A percentile compares a stretch with the other conserved stretches of the same genome.
Evolutionary conservation across 208 protist species (phyloP).

Genomic region (Crithidia sp.): DNA sequence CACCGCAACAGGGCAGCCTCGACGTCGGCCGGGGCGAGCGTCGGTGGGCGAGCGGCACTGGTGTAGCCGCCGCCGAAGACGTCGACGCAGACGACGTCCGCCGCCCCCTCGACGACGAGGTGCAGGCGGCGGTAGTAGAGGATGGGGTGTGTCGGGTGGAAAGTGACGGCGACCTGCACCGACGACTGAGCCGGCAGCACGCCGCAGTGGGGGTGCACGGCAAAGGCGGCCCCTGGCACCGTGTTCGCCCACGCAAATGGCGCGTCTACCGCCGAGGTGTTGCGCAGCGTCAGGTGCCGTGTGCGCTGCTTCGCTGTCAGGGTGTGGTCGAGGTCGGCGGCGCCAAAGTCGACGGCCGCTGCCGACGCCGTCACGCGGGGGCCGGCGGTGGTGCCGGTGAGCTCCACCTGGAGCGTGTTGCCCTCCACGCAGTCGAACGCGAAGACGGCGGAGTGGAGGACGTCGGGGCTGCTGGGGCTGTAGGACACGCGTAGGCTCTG

Average conservation of each 20-base stretch:
- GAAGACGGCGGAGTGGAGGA: conserved; percentile 46
- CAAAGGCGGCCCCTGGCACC: conserved; percentile 69
- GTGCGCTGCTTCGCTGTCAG: conserved; percentile 36
- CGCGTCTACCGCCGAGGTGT: conserved; percentile 45
- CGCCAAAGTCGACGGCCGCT: conserved; percentile 79
- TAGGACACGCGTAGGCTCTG: conserved; percentile 62
- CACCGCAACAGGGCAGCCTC: conserved; percentile 61
- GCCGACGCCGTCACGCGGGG: conserved; percentile 62
- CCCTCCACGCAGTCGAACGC: conserved; percentile 60
- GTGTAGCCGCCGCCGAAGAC: conserved; percentile 88
- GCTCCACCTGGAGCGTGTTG: conserved; percentile 61
- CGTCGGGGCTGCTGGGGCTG: conserved; percentile 42
- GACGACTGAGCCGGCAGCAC: conserved; percentile 54
- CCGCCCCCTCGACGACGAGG: conserved; percentile 62
- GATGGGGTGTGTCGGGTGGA: conserved; percentile 72
- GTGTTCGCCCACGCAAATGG: conserved; percentile 30
- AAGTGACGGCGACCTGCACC: conserved; percentile 65
- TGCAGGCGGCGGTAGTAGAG: conserved; percentile 89
- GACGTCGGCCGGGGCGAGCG: conserved; percentile 63
- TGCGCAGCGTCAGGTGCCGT: conserved; percentile 44
- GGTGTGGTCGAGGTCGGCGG: conserved; percentile 65
- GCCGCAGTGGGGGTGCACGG: conserved; percentile 51
- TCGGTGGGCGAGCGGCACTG: conserved; percentile 53
- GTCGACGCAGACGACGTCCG: conserved; percentile 70
- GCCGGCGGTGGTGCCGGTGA: conserved; percentile 47